phyloP scores from a whole-genome alignment of 2,329 filamentous ascomycete species.

The Alternaria arborescens region DNA sequence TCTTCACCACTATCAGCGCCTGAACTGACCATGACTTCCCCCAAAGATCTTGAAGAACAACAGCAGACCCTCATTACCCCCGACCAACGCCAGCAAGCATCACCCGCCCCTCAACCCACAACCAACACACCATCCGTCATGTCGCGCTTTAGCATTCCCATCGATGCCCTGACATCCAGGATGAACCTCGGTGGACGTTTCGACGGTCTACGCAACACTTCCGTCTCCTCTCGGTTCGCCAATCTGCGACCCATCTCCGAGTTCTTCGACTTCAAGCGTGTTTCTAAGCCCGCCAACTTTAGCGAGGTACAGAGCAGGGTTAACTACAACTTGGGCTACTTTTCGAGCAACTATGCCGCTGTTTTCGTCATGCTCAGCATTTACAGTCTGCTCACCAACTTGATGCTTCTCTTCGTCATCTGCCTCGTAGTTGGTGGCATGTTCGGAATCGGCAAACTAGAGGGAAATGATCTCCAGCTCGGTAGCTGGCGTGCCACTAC shows the following conservation, averaged over 20 bases:
- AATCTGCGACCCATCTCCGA: constrained; percentile 91
- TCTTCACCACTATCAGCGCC: constrained; percentile 20
- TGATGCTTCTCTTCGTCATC: constrained; percentile 88
- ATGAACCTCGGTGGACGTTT: constrained; percentile 88
- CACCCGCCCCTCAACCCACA: constrained; percentile 12
- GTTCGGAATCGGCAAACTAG: constrained; percentile 89
- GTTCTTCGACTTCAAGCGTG: constrained; percentile 93
- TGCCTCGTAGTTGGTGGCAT: constrained; percentile 85
- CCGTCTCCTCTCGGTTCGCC: constrained; percentile 82
- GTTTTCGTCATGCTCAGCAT: constrained; percentile 95
- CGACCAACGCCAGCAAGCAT: constrained; percentile 24
- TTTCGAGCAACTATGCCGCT: constrained; percentile 97
- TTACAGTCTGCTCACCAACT: constrained; percentile 92
- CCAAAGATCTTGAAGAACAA: constrained; percentile 40
- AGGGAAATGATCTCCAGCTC: constrained; percentile 86
- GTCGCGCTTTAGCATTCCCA: constrained; percentile 89
- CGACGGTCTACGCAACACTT: constrained; percentile 80
- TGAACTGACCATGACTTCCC: constrained; percentile 44
- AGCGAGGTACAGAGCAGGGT: constrained; percentile 87
- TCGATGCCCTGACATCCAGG: constrained; percentile 89
- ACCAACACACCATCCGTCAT: constrained; percentile 59
- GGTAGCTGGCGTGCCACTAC: constrained; percentile 83
- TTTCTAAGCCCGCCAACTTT: constrained; percentile 95
- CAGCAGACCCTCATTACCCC: constrained; percentile 36
- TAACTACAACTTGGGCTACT: constrained; percentile 97